Evolutionary conservation across 805 yeast genomes (phyloP).

Genomic region (Spathaspora hagerdaliae): DNA sequence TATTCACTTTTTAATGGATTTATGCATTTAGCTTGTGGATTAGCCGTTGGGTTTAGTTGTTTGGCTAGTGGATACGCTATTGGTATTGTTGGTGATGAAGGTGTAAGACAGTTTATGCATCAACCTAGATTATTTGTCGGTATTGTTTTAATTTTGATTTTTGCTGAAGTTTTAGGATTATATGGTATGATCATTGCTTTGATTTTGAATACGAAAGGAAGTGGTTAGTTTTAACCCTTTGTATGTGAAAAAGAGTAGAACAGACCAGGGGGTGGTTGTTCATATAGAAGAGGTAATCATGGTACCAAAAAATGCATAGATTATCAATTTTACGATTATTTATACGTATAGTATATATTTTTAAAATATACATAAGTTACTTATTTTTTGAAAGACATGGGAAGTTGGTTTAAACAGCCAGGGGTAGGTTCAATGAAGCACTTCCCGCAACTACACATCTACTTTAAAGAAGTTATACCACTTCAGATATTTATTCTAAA

Average conservation of each 20-base stretch:
- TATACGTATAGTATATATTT: neutral
- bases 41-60: conserved; percentile 95
- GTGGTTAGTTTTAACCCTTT: conserved; percentile 37
- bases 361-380: neutral
- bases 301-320: no score
- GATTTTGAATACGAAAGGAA: conserved; percentile 85
- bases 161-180: conserved; percentile 85
- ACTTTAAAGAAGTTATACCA: no score
- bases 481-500: no score
- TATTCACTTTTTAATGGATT: conserved; percentile 94
- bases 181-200: conserved; percentile 95
- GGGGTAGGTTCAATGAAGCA: no score
- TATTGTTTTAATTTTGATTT: conserved; percentile 81
- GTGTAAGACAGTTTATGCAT: conserved; percentile 83
- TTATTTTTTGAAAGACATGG: no score
- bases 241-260: no score
- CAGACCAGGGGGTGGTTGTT: no score
- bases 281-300: no score
- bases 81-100: conserved; percentile 92
- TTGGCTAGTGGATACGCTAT: conserved; percentile 95
- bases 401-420: no score
- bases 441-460: no score
- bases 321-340: no score
- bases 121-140: conserved; percentile 89
- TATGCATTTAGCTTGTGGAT: conserved; percentile 95